These are phyloP conservation scores for Trametes cingulata DNA, from an alignment of 768 basidiomycete genomes.

Conservation along the genomic window DNA sequence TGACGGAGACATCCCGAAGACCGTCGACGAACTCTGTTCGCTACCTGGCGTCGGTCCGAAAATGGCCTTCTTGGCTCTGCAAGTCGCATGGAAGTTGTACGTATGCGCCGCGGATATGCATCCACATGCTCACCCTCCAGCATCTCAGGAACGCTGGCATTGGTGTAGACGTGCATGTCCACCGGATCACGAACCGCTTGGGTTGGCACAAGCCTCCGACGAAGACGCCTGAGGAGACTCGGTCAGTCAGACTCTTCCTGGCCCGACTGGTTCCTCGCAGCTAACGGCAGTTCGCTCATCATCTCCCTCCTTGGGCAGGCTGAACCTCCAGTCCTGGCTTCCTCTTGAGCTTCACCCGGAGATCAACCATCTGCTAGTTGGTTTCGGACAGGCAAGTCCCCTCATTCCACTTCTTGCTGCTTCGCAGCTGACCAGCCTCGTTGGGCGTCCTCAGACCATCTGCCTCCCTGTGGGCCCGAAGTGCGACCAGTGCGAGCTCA, in stretches of 20 bases:
- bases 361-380: constrained; percentile 80
- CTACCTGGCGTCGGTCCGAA: constrained; percentile 94
- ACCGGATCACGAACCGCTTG: constrained; percentile 90
- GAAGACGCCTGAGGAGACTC: constrained; percentile 84
- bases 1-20: constrained; percentile 83
- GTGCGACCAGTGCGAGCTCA: constrained; percentile 65
- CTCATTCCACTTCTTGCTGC: not conserved
- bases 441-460: constrained; percentile 46
- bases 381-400: constrained; percentile 73
- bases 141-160: constrained; percentile 76
- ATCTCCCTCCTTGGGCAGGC: constrained; percentile 36
- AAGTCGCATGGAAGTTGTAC: constrained; percentile 82
- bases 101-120: constrained; percentile 26
- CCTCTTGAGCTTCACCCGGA: constrained; percentile 70
- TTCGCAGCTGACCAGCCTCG: not conserved
- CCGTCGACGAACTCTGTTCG: constrained; percentile 83
- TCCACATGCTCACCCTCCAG: not conserved
- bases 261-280: not conserved
- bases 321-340: constrained; percentile 84
- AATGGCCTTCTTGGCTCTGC: constrained; percentile 88
- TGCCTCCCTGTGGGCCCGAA: constrained; percentile 67
- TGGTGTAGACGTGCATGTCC: constrained; percentile 95
- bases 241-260: constrained; percentile 43
- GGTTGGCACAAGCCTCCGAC: constrained; percentile 90
- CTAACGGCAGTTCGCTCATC: not conserved